Base-by-base conservation (phyloP, 139 green algal genomes). In the Coelastrella sp. region DNA sequence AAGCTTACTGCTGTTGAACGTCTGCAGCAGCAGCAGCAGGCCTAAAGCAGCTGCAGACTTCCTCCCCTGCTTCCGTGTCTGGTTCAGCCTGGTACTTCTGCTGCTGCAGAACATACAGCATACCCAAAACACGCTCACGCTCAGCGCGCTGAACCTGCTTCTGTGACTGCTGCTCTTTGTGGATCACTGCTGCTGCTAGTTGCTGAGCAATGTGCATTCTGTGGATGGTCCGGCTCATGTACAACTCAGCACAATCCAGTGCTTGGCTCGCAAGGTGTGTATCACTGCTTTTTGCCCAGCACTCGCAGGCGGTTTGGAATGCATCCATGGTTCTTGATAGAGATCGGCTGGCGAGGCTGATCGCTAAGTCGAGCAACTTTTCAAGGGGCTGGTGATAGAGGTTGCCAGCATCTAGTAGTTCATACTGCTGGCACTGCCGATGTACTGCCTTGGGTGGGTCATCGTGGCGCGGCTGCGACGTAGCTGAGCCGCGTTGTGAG, bases 181-280 rank as follows among this genome's bases (percentile, higher is more conserved):
- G 23, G 5, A 86, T 56, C 11, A 86, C 59, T n/a, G 80, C 80
- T 86, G 80, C 59, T 22, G 80, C 80, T 6, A 86, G 80, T n/a
- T 86, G 80, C 59, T 86, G 80, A 54, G 64, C 80, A 11, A 86
- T 73, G 59, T 86, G 59, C 59, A 86, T 86, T 3, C 80, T 20
- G 80, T 74, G 80, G 20, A 86, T 73, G 4, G 80, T 86, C 20
- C 80, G 80, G 6, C n/a, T 19, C 80, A 86, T 86, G 22, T 59
- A 86, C 7, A 22, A 64, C n/a, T 86, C 80, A 32, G 80, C 80
- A 54, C 47, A n/a, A 56, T 59, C n/a, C 7, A 86, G 80, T 0
- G 80, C 59, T 6, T 74, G 60, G 19, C n/a, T 47, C 19, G 80
- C 59, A 58, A 71, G 20, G 4, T 73, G 7, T n/a, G 80, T 58